Conservation (phyloP, 2,329 filamentous ascomycete genomes). For the Xylariomycetidae sp. region DNA sequence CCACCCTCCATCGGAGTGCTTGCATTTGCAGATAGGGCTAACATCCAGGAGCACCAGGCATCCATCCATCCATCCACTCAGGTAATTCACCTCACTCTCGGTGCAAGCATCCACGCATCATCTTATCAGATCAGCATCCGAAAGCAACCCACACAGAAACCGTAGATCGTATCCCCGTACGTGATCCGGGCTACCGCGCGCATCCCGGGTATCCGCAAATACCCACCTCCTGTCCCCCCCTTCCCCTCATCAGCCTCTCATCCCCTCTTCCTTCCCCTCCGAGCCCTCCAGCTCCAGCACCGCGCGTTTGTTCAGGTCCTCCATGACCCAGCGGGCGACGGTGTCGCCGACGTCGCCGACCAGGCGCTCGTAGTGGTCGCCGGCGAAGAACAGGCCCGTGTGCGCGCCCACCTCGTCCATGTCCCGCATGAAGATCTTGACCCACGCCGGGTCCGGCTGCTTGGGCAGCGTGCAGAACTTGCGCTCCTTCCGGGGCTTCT, state of each 20-base stretch:
- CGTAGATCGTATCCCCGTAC: too few species aligned
- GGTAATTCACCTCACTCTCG: too few species aligned
- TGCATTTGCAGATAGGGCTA: too few species aligned
- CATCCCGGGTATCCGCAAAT: too few species aligned
- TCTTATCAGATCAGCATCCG: too few species aligned
- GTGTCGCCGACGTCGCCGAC: slow-evolving; percentile 66
- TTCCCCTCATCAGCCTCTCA: slow-evolving; percentile 10
- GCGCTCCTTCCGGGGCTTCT: slow-evolving; percentile 47
- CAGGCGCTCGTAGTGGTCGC: slow-evolving; percentile 67
- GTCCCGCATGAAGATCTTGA: slow-evolving; percentile 72
- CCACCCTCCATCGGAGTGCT: too few species aligned
- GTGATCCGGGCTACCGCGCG: too few species aligned
- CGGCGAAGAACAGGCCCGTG: slow-evolving; percentile 71
- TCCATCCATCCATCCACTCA: too few species aligned
- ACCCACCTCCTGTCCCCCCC: too few species aligned
- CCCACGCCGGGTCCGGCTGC: slow-evolving; percentile 64
- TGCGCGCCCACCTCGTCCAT: slow-evolving; percentile 84
- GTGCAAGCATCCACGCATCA: too few species aligned
- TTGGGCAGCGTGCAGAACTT: slow-evolving; percentile 74
- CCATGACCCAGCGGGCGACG: slow-evolving; percentile 64
- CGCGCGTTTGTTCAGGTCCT: slow-evolving; percentile 45
- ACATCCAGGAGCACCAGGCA: too few species aligned
- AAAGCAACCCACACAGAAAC: too few species aligned
- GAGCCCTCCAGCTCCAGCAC: slow-evolving; percentile 24
- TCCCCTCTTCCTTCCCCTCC: not conserved